Base-by-base conservation (phyloP, 1,139 yeast genomes). In the Fermentozyma sake region DNA sequence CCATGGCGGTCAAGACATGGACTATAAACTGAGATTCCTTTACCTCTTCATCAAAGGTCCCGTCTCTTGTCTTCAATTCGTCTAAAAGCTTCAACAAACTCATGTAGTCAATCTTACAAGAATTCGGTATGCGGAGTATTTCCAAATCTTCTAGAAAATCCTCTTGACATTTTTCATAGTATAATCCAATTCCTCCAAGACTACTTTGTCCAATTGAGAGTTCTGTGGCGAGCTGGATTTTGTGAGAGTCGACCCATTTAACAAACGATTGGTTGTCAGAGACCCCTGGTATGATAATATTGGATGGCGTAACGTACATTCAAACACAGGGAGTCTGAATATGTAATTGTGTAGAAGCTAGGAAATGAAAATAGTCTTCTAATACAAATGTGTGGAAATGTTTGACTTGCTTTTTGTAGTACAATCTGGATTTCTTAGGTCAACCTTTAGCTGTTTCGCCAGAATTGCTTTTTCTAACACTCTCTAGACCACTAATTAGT, bases 101-200 rank as follows among this genome's bases (percentile, higher is more conserved):
- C 26, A 41, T 34, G 14, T 58, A 48, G 35, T 58, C 62, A 25
- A 62, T 50, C 0, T 59, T 47, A 2, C 50, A 26, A 3, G n/a
- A 13, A n/a, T 31, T 27, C 4, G 47, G 47, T 7, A 42, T 30
- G 4, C 39, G 31, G 9, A 42, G 37, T 2, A 43, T 18, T 4
- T 30, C 28, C 22, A 38, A 21, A 20, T 40, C 45, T 9, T 33
- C 32, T 5, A 26, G 20, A 11, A 16, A 7, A n/a, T n/a, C 3
- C 11, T 18, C 6, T 12, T 23, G 1, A 27, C 29, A 4, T 20
- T 21, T 7, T 33, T 24, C 4, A 34, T 29, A 12, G 23, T 16
- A 3, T n/a, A 61, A 30, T 6, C 68, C 68, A n/a, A 39, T 39
- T 4, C 68, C 68, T 5, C 68, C 68, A 12, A 57, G 38, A 2